Percentiles rank a stretch among this genome's conserved stretches.
phyloP scores from a whole-genome alignment of 2,329 filamentous ascomycete species.

The Colletotrichum endophyticum region DNA sequence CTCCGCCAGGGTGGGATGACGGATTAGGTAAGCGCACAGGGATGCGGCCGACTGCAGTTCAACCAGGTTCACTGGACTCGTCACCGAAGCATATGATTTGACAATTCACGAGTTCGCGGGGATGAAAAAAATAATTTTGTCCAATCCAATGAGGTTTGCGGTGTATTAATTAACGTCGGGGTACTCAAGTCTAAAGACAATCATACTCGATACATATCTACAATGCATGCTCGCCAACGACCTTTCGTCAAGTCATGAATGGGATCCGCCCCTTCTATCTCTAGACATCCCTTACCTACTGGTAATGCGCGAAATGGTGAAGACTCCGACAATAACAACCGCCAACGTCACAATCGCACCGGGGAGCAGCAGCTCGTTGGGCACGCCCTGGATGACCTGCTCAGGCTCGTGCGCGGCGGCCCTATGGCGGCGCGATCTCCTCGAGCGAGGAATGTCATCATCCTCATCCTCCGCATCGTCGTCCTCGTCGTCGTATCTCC shows the following conservation, averaged over 20 bases:
- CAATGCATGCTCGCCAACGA: conserved; percentile 26
- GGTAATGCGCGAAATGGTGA: conserved; percentile 78
- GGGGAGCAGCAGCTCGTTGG: conserved; percentile 91
- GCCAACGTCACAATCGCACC: conserved; percentile 96
- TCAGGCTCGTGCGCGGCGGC: conserved; percentile 57
- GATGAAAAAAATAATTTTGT: neutral
- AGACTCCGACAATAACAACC: conserved; percentile 91
- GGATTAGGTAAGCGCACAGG: conserved; percentile 10
- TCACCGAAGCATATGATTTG: neutral
- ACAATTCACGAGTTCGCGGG: neutral
- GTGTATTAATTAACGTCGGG: conserved; percentile 23
- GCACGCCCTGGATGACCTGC: conserved; percentile 87
- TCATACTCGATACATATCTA: conserved; percentile 33
- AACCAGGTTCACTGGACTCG: neutral
- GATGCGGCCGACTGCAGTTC: neutral
- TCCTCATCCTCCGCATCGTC: conserved; percentile 60
- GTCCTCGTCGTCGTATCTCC: conserved; percentile 57
- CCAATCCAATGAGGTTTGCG: neutral
- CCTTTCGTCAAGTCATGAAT: conserved; percentile 41
- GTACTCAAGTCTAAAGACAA: conserved; percentile 23
- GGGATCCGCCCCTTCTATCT: conserved; percentile 16
- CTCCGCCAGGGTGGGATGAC: neutral
- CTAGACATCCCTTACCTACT: conserved; percentile 48
- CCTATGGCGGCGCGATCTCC: conserved; percentile 47
- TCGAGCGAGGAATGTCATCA: conserved; percentile 55